phyloP scores from a whole-genome alignment of 257 asterid genomes.

The Solanum phureja region DNA sequence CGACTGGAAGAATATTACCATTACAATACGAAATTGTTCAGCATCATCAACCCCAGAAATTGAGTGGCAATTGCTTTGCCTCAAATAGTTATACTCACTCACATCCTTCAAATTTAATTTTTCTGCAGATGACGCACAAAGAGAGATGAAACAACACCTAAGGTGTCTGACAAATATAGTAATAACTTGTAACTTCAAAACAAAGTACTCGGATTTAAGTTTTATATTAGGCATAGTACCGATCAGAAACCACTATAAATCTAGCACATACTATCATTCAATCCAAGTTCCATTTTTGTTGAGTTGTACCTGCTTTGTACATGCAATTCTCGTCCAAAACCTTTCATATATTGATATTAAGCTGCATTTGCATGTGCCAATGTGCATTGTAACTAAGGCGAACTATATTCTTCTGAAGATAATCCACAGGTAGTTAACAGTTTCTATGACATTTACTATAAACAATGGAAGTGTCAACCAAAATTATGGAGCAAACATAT shows the following conservation, averaged over 20 bases:
- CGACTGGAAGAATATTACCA: slow-evolving; percentile 28
- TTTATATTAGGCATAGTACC: not conserved
- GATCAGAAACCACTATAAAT: not conserved
- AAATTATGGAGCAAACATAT: not conserved
- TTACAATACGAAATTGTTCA: slow-evolving; percentile 69
- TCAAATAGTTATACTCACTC: slow-evolving; percentile 68
- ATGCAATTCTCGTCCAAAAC: not conserved
- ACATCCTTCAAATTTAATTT: slow-evolving; percentile 62
- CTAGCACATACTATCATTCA: not conserved
- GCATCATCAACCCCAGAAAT: slow-evolving; percentile 94
- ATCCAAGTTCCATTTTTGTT: not conserved
- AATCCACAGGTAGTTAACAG: not conserved
- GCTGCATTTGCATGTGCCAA: not conserved
- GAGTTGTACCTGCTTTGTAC: not conserved
- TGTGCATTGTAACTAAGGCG: not conserved
- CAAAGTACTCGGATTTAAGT: not conserved
- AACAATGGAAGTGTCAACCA: not conserved
- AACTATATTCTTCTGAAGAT: not conserved
- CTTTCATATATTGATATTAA: not conserved
- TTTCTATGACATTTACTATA: not conserved
- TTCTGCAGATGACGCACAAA: slow-evolving; percentile 37
- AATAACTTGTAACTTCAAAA: not conserved
- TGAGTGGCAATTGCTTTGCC: slow-evolving; percentile 70
- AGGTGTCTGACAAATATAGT: not conserved
- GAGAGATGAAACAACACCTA: not conserved